Evolutionary conservation across 1,284 basidiomycete species (phyloP).

Genomic region (Puccinia polysora): DNA sequence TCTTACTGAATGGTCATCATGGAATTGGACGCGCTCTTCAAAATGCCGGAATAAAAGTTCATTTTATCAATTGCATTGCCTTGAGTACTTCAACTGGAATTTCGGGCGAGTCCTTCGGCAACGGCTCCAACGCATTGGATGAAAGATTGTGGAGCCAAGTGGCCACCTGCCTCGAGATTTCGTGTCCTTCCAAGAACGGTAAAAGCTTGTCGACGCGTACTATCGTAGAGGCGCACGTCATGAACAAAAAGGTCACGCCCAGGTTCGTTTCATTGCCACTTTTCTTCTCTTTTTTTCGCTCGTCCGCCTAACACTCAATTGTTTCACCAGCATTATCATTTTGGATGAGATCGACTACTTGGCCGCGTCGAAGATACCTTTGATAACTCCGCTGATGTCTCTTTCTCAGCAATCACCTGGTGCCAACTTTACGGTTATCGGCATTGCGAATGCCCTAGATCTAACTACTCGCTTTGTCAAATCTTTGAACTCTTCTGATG

Average conservation of each 20-base stretch:
- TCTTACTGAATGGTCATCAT: slow-evolving; percentile 49
- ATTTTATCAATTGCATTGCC: slow-evolving; percentile 55
- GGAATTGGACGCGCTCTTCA: slow-evolving; percentile 22
- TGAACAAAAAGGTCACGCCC: slow-evolving; percentile 11
- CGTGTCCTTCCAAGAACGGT: not conserved
- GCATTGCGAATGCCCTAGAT: slow-evolving; percentile 52
- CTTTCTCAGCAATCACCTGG: slow-evolving; percentile 45
- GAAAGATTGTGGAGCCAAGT: slow-evolving; percentile 38
- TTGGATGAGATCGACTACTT: slow-evolving; percentile 56
- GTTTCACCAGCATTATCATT: slow-evolving; percentile 51
- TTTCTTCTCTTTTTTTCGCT: not conserved
- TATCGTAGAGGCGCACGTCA: slow-evolving; percentile 14
- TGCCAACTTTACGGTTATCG: slow-evolving; percentile 50
- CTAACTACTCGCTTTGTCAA: slow-evolving; percentile 47
- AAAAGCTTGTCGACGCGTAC: slow-evolving; percentile 9
- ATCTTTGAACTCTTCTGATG: slow-evolving; percentile 43
- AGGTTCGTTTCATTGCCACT: slow-evolving; percentile 4
- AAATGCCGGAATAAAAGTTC: slow-evolving; percentile 46
- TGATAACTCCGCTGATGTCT: slow-evolving; percentile 52
- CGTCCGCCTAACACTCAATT: slow-evolving; percentile 23
- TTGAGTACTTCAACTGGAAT: slow-evolving; percentile 49
- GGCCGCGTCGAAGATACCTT: slow-evolving; percentile 50
- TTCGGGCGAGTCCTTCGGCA: slow-evolving; percentile 46
- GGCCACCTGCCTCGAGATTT: slow-evolving; percentile 17
- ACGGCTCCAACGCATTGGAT: slow-evolving; percentile 22